A percentile compares a stretch with the other conserved stretches of the same genome.
Evolutionary conservation across 768 basidiomycete genomes (phyloP).

Genomic region (Mycena galopus): DNA sequence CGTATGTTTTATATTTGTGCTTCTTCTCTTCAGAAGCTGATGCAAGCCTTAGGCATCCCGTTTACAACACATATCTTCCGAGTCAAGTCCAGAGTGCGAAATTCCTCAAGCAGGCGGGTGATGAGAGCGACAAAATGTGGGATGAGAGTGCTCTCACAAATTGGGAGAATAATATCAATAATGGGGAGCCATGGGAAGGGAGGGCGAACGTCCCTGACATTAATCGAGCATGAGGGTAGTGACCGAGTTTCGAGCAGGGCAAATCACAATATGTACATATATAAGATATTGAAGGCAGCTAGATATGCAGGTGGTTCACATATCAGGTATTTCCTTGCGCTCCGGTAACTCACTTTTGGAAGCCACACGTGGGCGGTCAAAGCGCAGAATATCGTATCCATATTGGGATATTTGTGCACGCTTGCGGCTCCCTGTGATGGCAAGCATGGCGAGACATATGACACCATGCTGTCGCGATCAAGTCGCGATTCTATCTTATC

Average conservation of each 20-base stretch:
- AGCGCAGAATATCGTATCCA: neutral
- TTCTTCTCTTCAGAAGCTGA: conserved; percentile 12
- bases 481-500: neutral
- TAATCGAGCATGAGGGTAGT: neutral
- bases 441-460: conserved; percentile 18
- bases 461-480: conserved; percentile 26
- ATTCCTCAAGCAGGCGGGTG: conserved; percentile 60
- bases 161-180: conserved; percentile 70
- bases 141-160: conserved; percentile 67
- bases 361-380: conserved; percentile 10
- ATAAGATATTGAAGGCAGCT: neutral
- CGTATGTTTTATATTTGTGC: conserved; percentile 48
- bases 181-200: conserved; percentile 63
- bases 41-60: conserved; percentile 65
- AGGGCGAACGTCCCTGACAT: conserved; percentile 32
- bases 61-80: conserved; percentile 74
- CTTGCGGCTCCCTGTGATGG: neutral
- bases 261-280: neutral
- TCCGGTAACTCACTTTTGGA: too few species aligned
- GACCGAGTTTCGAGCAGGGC: too few species aligned
- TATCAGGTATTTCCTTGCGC: too few species aligned
- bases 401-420: neutral
- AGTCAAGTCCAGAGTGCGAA: conserved; percentile 54
- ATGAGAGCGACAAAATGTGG: conserved; percentile 64
- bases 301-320: too few species aligned